Evolutionary conservation across 306 rosid genomes (phyloP), one percentile per base, ranked within the genome.

Genomic region (Fagus crenata): DNA sequence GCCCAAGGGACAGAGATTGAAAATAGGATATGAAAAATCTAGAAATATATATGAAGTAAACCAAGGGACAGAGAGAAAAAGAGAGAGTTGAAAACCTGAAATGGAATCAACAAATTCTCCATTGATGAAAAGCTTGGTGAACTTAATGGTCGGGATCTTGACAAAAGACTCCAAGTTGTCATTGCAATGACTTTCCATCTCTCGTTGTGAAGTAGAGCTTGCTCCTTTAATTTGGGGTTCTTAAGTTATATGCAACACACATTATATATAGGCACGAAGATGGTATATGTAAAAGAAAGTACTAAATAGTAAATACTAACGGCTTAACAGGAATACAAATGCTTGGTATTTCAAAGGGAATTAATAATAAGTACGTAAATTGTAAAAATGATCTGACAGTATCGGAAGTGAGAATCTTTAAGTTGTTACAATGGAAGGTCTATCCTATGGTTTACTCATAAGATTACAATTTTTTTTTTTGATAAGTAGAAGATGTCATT

Each of bases 41-140:
- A 49, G 13, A 15, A 55, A 91, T 7, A 8, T 58, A 0, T n/a
- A 55, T 22, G 32, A 7, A 56, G 63, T 53, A 15, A 18, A 12
- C n/a, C 28, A 12, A 42, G 43, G 13, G 18, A 55, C 33, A 3
- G 1, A 53, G 7, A 31, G 31, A 56, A 3, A 60, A 28, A 31
- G 8, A 5, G 7, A 67, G 53, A 49, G 58, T 5, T 3, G 36
- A 18, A n/a, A 37, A 91, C 98, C 97, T 87, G 97, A 92, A 81
- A 90, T 2, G 3, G 99, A 87, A 73, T 90, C 89, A 68, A 89
- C 86, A 72, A 90, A 95, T 17, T 87, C 71, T 67, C 99, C 99
- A 81, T 95, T 90, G 85, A 95, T 87, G 90, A 95, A 92, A 73
- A 92, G 93, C 87, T 95, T 90, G 33, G 97, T 92, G 88, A 90